Evolutionary conservation across 2,329 filamentous ascomycete genomes (phyloP), one percentile per base, ranked within the genome.

Genomic region (Orbilia oligospora): DNA sequence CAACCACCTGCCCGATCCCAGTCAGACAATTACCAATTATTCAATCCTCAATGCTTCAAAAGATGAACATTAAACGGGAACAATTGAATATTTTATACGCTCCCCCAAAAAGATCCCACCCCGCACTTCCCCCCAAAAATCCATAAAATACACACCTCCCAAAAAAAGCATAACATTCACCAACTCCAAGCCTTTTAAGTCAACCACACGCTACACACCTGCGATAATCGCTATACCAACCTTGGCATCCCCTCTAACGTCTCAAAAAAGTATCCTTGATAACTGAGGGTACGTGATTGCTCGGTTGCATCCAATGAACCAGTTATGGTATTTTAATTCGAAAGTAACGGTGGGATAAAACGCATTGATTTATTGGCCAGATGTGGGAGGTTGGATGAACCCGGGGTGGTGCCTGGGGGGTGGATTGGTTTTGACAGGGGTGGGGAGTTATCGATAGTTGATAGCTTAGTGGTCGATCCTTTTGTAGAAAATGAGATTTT

Each of bases 181-280:
- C 48, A 12, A 22, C 22, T 18, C 41, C 48, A 51, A 24, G 5
- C 48, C 18, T n/a, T n/a, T n/a, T n/a, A n/a, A n/a, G n/a, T n/a
- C n/a, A n/a, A n/a, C n/a, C 48, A 12, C 18, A 24, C 48, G 18
- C 20, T 24, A 41, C 38, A 14, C 20, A 16, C 48, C 12, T 51
- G 22, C 48, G n/a, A 22, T 24, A 10, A 24, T 24, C 24, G 16
- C 27, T 14, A 18, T 55, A 5, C 51, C n/a, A 14, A 12, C 4
- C 51, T 55, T 55, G 51, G 51, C 51, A 20, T 10, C 12, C 12
- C 22, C 24, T 38, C 24, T 38, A 9, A 58, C 53, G 53, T 58
- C 33, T n/a, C 53, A 46, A 46, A 5, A 20, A 20, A 12, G 36
- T 56, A 56, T 30, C 27, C 53, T 6, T 30, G 6, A 6, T 30